Evolutionary conservation across 2,329 filamentous ascomycete genomes (phyloP), one percentile per base, ranked within the genome.

Genomic region (Colletotrichum truncatum): DNA sequence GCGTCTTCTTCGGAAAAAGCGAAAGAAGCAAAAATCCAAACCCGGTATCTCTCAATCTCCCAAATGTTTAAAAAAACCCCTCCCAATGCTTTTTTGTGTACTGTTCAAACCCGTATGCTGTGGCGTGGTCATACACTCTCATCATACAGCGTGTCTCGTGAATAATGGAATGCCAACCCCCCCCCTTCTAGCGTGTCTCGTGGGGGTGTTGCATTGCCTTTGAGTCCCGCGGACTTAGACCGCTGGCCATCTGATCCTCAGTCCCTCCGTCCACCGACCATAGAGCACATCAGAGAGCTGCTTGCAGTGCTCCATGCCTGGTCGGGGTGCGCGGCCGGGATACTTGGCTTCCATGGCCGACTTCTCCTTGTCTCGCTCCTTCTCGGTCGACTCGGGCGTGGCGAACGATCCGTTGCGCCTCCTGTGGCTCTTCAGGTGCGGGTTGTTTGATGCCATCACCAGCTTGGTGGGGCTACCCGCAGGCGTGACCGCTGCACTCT

Each of bases 261-360:
- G 81, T 2, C 93, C 94, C 64, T 97, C 93, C 3, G 91, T 89
- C 96, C 96, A 99, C 43, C 95, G 88, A 14, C 90, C 89, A 79
- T 98, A 98, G 18, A 99, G 86, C 18, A 97, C 93, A 76, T 98
- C 94, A 1, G 93, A 93, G 36, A 98, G 84, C 75, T 97, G 89
- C 74, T 93, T 93, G 69, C 91, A 92, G 78, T 98, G 95, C 77
- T 98, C 94, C 93, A 98, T 95, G 2, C 94, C 95, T 1, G 89
- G 86, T 48, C 80, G 78, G 2, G 85, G 74, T 55, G 85, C 80
- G 38, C 84, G 82, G 2, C 85, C 86, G 2, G 86, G 87, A 57
- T 85, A 87, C 70, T 83, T 86, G 14, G 82, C 78, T 70, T 86
- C 82, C 9, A 87, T 69, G 2, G 78, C 76, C 23, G 80, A 74